Conservation (phyloP, 2,329 filamentous ascomycete species). For the Talaromyces piceae region DNA sequence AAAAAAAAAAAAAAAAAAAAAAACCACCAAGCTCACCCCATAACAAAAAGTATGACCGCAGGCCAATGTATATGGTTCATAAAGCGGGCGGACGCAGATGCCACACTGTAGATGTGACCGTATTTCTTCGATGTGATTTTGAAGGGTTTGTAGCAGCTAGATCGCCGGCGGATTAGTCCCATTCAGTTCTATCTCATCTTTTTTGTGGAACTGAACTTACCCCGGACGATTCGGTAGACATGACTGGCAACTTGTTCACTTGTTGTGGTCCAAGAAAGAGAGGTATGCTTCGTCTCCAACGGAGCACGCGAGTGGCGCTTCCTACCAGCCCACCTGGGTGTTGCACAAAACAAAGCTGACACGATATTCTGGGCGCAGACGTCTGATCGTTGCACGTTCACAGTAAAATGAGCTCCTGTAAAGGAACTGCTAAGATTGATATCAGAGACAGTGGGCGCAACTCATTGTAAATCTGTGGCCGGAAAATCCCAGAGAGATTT, state of each 20-base stretch:
- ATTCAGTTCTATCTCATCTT: background rate
- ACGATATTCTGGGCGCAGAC: too few relatives aligned
- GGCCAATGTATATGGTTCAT: slow-evolving; percentile 60
- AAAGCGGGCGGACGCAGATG: slow-evolving; percentile 60
- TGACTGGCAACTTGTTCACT: slow-evolving; percentile 5
- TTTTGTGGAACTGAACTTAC: slow-evolving; percentile 18
- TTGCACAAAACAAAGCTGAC: too few relatives aligned
- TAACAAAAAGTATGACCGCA: slow-evolving; percentile 70
- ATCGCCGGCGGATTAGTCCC: background rate
- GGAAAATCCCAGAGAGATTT: background rate
- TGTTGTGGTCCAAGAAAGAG: background rate
- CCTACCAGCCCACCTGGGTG: too few relatives aligned
- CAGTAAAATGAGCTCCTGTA: background rate
- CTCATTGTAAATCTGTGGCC: background rate
- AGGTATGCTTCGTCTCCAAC: too few relatives aligned
- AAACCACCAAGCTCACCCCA: slow-evolving; percentile 38
- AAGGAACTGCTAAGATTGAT: background rate
- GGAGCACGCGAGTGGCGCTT: too few relatives aligned
- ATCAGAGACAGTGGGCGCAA: background rate
- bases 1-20: slow-evolving; percentile 8
- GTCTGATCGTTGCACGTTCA: too few relatives aligned
- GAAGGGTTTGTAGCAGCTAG: slow-evolving; percentile 36
- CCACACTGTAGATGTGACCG: slow-evolving; percentile 57
- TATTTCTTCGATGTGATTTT: slow-evolving; percentile 54
- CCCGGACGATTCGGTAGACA: slow-evolving; percentile 16